Conservation (phyloP, 306 rosid species). For the Rosa lucieae region DNA sequence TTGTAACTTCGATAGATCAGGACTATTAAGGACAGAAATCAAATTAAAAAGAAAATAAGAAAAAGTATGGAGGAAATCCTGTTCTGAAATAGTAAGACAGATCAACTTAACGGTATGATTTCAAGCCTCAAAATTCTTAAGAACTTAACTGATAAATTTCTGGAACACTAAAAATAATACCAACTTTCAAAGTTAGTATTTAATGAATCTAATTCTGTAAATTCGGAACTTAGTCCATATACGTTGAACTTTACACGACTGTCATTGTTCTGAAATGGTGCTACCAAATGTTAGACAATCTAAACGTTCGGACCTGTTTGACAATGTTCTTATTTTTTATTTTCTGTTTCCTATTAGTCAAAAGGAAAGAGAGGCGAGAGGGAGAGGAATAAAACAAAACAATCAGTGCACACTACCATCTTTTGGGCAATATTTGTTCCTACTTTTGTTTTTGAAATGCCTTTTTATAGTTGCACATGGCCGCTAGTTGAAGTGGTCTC, state of each 20-base stretch:
- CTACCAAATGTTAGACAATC: neutral
- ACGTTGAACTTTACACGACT: neutral
- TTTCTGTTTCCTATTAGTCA: neutral
- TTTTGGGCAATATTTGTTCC: neutral
- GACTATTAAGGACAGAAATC: neutral
- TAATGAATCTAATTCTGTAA: neutral
- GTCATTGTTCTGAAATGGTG: neutral
- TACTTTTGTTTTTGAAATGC: neutral
- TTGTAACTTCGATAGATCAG: neutral
- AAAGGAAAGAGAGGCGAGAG: neutral
- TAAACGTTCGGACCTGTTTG: neutral
- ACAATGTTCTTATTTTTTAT: neutral
- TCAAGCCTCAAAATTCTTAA: neutral
- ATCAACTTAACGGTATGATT: neutral
- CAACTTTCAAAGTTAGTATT: too few relatives aligned
- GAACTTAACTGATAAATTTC: neutral
- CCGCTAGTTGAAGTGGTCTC: neutral
- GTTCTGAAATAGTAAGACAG: neutral
- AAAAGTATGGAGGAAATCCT: neutral
- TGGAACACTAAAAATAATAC: neutral
- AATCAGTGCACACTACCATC: neutral
- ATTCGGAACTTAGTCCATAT: neutral
- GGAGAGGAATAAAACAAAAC: neutral
- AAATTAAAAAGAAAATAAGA: neutral
- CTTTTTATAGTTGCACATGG: neutral